Base-by-base conservation (phyloP, 176 grass and related monocot genomes). In the Paspalum vaginatum region DNA sequence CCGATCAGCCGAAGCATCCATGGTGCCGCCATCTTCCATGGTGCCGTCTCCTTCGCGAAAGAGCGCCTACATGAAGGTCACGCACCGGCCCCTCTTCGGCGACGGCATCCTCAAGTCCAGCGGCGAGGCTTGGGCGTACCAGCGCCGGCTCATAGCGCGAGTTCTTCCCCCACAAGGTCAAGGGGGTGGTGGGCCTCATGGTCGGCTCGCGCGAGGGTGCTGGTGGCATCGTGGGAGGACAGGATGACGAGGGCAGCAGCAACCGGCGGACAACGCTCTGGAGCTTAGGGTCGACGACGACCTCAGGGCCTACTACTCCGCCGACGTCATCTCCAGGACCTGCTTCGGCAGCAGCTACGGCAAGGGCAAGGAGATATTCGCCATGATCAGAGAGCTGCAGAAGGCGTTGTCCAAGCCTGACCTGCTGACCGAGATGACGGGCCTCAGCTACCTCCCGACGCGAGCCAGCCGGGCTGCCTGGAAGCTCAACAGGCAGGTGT, bases 21-120 rank as follows among this genome's bases (percentile, higher is more conserved):
- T n/a, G n/a, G n/a, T n/a, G n/a, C n/a, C n/a, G n/a, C n/a, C n/a
- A n/a, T n/a, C n/a, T n/a, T n/a, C n/a, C n/a, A n/a, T n/a, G n/a
- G n/a, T n/a, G n/a, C n/a, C n/a, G n/a, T n/a, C n/a, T n/a, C n/a
- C n/a, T n/a, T n/a, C n/a, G n/a, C n/a, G n/a, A n/a, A 98, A 98
- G 86, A 87, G 92, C 83, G 85, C 90, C 9, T 93, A 98, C 83
- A 79, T 98, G 78, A 98, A 89, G 95, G 86, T 59, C 17, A 95
- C 88, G 26, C 95, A 95, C 62, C 90, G 79, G 27, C 88, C 95
- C 11, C 86, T 98, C 68, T 95, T 98, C 25, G 95, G 95, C 32
- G 84, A 85, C n/a, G 95, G 90, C 81, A 98, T 98, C 75, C 92
- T 98, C 84, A 98, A 98, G 67, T 95, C 95, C 42, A 98, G 81